Base-by-base conservation (phyloP, 202 grass and related monocot species). In the Eragrostis tef region DNA sequence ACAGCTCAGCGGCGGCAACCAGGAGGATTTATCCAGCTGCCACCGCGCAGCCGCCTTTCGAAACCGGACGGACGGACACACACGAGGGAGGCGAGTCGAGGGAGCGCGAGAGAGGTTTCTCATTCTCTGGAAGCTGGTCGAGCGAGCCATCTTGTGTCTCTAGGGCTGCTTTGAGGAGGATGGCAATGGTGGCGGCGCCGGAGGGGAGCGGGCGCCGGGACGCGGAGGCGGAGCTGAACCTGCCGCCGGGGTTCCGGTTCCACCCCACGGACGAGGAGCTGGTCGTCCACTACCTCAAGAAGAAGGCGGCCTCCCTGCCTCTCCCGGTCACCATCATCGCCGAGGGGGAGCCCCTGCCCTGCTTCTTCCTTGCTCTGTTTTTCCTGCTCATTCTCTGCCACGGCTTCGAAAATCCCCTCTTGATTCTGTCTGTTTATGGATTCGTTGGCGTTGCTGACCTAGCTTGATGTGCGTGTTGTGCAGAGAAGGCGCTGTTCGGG, bases 261-360 rank as follows among this genome's bases (percentile, higher is more conserved):
- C 93, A 97, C 85, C 93, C 93, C 29, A 97, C 93, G 29, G 93
- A 97, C 68, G 93, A 97, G 44, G 93, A 97, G 86, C 93, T 97
- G 4, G 90, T 87, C 6, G 62, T 91, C 83, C 67, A 96, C 88
- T 96, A 96, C 73, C 86, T 96, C 66, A n/a, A n/a, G n/a, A n/a
- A n/a, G n/a, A n/a, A n/a, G n/a, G n/a, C n/a, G n/a, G n/a, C n/a
- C n/a, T n/a, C n/a, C n/a, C n/a, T n/a, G n/a, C n/a, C n/a, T n/a
- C n/a, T n/a, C n/a, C n/a, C n/a, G n/a, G n/a, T n/a, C n/a, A n/a
- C n/a, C n/a, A n/a, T n/a, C n/a, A n/a, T n/a, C n/a, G n/a, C n/a
- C n/a, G n/a, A n/a, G n/a, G n/a, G n/a, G n/a, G n/a, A n/a, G n/a
- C n/a, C 12, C 14, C 65, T 42, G 2, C 72, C 11, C 65, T 46